phyloP scores from a whole-genome alignment of 2,329 filamentous ascomycete genomes.

The Cytospora chrysosperma region DNA sequence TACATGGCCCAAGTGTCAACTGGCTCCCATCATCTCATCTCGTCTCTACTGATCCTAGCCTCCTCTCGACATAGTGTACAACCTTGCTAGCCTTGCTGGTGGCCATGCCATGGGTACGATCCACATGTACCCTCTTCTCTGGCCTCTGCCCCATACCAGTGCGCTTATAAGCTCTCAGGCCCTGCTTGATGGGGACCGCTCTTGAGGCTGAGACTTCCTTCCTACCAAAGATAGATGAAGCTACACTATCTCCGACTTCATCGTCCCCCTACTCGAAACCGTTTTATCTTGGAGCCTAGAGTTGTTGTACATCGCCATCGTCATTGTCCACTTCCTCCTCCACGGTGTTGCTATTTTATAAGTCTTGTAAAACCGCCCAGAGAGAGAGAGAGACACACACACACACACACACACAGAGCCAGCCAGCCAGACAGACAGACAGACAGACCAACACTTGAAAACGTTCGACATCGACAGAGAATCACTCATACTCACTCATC shows the following conservation, averaged over 20 bases:
- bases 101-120: constrained; percentile 5
- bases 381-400: no score
- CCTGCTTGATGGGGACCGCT: constrained; percentile 13
- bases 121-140: constrained; percentile 17
- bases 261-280: constrained; percentile 5
- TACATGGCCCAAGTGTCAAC: constrained; percentile 5
- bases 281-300: constrained; percentile 21
- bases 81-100: constrained; percentile 9
- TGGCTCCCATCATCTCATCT: constrained; percentile 11
- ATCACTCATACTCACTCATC: not conserved
- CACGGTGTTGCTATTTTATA: constrained; percentile 10
- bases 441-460: no score
- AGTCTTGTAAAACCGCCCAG: constrained; percentile 1
- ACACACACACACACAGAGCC: no score
- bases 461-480: not conserved
- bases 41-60: constrained; percentile 63
- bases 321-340: constrained; percentile 5
- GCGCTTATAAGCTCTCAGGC: constrained; percentile 18
- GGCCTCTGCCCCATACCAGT: constrained; percentile 12
- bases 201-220: constrained; percentile 24
- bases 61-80: constrained; percentile 2
- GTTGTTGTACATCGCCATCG: constrained; percentile 14
- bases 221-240: constrained; percentile 19
- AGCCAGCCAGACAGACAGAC: not conserved
- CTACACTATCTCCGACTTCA: constrained; percentile 8